These are phyloP conservation scores for Xylaria sp. DNA, from an alignment of 2,329 filamentous ascomycete genomes.

Conservation along the genomic window DNA sequence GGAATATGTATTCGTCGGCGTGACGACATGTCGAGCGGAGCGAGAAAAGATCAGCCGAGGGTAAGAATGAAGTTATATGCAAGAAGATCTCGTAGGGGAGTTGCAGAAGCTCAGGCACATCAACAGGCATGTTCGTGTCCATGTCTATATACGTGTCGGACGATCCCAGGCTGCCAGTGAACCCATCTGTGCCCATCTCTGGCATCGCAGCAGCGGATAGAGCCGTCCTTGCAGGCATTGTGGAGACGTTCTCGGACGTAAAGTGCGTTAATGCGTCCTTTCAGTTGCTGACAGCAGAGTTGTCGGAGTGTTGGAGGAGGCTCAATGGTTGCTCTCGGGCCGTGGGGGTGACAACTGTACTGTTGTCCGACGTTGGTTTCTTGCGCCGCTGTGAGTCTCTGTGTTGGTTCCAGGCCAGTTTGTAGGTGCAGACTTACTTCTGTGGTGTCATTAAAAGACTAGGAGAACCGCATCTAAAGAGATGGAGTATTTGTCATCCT, in stretches of 20 bases:
- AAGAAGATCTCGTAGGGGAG: constrained; percentile 29
- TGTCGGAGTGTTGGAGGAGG: neutral
- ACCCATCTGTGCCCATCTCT: neutral
- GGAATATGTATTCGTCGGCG: constrained; percentile 23
- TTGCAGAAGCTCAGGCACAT: constrained; percentile 23
- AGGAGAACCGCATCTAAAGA: neutral
- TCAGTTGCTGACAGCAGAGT: neutral
- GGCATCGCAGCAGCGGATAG: neutral
- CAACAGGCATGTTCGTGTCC: constrained; percentile 7
- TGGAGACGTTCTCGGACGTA: neutral
- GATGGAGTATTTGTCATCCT: neutral
- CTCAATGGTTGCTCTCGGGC: neutral
- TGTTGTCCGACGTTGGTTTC: neutral
- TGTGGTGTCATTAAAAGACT: neutral
- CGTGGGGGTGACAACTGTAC: neutral
- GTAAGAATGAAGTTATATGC: constrained; percentile 27
- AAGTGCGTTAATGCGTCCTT: neutral
- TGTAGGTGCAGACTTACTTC: neutral
- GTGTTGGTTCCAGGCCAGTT: neutral
- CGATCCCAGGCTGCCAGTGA: neutral
- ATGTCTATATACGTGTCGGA: constrained; percentile 6
- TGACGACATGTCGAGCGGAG: constrained; percentile 28
- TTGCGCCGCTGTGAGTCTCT: neutral
- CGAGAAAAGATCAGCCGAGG: constrained; percentile 22
- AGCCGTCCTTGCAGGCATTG: neutral